phyloP scores from a whole-genome alignment of 2,329 filamentous ascomycete species.

The Phialocephala sp. region DNA sequence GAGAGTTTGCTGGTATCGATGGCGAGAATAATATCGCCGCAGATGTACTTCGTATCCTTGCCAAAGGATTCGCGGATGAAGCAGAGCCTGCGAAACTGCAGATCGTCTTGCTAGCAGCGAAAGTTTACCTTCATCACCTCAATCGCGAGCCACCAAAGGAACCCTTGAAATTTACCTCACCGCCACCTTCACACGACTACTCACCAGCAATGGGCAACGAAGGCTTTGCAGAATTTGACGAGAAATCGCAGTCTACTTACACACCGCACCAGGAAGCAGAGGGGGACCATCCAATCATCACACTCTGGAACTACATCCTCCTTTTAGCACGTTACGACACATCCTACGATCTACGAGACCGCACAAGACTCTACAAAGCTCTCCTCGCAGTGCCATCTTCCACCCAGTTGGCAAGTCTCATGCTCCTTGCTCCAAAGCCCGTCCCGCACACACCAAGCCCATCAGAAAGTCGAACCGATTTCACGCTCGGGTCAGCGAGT shows the following conservation, averaged over 20 bases:
- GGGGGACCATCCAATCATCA: slow-evolving; percentile 69
- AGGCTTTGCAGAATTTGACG: slow-evolving; percentile 37
- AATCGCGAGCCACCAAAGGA: slow-evolving; percentile 61
- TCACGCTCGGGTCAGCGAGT: slow-evolving; percentile 82
- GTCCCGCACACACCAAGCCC: slow-evolving; percentile 90
- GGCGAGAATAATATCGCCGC: slow-evolving; percentile 88
- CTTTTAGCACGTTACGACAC: slow-evolving; percentile 90
- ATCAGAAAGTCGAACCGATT: slow-evolving; percentile 79
- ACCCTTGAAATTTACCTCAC: slow-evolving; percentile 39
- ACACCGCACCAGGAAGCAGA: slow-evolving; percentile 33
- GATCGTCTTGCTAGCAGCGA: slow-evolving; percentile 91
- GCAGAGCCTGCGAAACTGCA: slow-evolving; percentile 87
- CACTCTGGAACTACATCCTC: slow-evolving; percentile 84
- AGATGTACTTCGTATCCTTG: slow-evolving; percentile 86
- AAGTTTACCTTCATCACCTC: slow-evolving; percentile 90
- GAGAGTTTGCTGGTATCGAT: slow-evolving; percentile 84
- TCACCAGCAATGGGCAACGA: slow-evolving; percentile 32
- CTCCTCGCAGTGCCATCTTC: slow-evolving; percentile 76
- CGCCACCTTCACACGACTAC: slow-evolving; percentile 37
- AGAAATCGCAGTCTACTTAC: slow-evolving; percentile 26
- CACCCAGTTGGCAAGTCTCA: slow-evolving; percentile 84
- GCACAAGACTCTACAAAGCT: slow-evolving; percentile 84
- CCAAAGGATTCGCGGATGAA: slow-evolving; percentile 84
- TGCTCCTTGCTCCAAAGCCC: slow-evolving; percentile 92
- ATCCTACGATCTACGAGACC: slow-evolving; percentile 93